Conservation (phyloP, 164 flowering plant genomes). For the Litsea cubeba region DNA sequence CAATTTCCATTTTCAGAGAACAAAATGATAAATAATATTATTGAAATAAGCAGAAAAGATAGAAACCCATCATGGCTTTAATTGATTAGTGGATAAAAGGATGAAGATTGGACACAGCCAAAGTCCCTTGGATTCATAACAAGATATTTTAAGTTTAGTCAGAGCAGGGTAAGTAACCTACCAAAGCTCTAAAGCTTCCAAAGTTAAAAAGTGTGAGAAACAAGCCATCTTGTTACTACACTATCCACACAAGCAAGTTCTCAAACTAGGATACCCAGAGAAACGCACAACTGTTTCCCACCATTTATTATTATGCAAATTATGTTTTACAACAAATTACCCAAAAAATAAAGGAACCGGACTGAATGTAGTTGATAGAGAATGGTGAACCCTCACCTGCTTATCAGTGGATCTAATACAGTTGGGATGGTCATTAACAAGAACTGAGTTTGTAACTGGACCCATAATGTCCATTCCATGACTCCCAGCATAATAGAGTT, state of each 20-base stretch:
- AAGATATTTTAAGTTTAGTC: neutral
- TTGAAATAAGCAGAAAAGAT: neutral
- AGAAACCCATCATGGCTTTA: neutral
- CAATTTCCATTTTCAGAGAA: neutral
- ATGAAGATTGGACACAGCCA: neutral
- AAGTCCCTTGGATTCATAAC: neutral
- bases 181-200: neutral
- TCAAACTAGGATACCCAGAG: neutral
- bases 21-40: neutral
- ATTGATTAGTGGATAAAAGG: neutral
- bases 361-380: too few species aligned
- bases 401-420: conserved; percentile 46
- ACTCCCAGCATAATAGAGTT: conserved; percentile 97
- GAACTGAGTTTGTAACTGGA: conserved; percentile 32
- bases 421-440: conserved; percentile 32
- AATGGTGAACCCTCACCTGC: conserved; percentile 32
- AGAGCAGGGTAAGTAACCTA: neutral
- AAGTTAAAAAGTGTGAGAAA: too few species aligned
- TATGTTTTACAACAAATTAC: neutral
- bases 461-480: conserved; percentile 98
- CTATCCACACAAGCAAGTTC: neutral
- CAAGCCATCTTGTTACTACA: too few species aligned
- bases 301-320: too few species aligned
- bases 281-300: neutral
- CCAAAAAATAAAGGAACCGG: neutral